These are phyloP conservation scores for Lizanozyma gosingica DNA, from an alignment of 1,139 yeast species.

Conservation along the genomic window DNA sequence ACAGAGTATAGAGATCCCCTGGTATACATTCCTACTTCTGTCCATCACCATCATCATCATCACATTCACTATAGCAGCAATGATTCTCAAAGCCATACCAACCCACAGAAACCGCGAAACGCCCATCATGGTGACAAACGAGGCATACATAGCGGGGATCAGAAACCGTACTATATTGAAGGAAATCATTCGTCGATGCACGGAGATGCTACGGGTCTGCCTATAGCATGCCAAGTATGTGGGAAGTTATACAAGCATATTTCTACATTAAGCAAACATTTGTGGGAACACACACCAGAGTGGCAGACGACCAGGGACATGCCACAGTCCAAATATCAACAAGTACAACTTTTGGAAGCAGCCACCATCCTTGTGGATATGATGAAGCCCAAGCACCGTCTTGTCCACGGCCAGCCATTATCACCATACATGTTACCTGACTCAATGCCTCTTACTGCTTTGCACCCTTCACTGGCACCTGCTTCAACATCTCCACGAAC, in stretches of 20 bases:
- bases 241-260: conserved; percentile 87
- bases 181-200: too few species aligned
- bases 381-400: conserved; percentile 21
- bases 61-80: background rate
- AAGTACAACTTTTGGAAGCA: conserved; percentile 80
- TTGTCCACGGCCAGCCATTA: background rate
- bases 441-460: background rate
- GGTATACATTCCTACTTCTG: background rate
- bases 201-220: too few species aligned
- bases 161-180: too few species aligned
- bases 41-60: background rate
- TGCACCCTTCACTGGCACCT: background rate
- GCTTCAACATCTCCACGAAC: background rate
- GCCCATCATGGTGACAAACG: too few species aligned
- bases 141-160: too few species aligned
- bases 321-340: conserved; percentile 81
- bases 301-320: conserved; percentile 82
- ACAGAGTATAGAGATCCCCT: background rate
- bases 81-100: background rate
- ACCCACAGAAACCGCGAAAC: background rate
- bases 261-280: conserved; percentile 68
- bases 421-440: background rate
- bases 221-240: conserved; percentile 76
- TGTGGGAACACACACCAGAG: conserved; percentile 85
- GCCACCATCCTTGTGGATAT: conserved; percentile 79